Evolutionary conservation across 2,329 filamentous ascomycete genomes (phyloP).

Genomic region (Monilinia aucupariae): DNA sequence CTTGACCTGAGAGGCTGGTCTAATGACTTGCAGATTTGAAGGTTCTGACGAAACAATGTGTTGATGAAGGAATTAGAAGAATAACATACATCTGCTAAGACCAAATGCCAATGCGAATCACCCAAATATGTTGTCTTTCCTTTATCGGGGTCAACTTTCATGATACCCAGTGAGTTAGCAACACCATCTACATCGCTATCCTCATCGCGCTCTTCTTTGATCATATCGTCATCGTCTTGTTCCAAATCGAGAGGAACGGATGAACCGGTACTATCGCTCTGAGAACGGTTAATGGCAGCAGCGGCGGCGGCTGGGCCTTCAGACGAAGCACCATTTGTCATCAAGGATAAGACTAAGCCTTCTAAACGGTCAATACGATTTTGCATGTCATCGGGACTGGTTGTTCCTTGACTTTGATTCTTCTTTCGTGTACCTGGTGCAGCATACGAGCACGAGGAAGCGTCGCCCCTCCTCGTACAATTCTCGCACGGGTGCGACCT

Average conservation of each 20-base stretch:
- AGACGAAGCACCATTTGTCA: slow-evolving; percentile 77
- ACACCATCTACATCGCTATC: slow-evolving; percentile 59
- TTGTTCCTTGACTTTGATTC: slow-evolving; percentile 56
- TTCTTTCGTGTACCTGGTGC: slow-evolving; percentile 66
- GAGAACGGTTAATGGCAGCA: slow-evolving; percentile 40
- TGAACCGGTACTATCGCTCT: slow-evolving; percentile 33
- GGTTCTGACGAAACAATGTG: background rate
- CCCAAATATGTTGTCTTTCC: slow-evolving; percentile 74
- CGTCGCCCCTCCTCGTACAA: slow-evolving; percentile 81
- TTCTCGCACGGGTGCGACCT: slow-evolving; percentile 88
- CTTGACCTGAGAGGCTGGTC: background rate
- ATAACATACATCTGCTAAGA: slow-evolving; percentile 59
- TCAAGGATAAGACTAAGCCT: slow-evolving; percentile 83
- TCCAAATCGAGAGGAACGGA: slow-evolving; percentile 42
- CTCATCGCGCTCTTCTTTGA: slow-evolving; percentile 52
- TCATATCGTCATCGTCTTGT: slow-evolving; percentile 52
- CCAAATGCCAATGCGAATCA: slow-evolving; percentile 76
- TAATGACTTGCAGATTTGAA: slow-evolving; percentile 2
- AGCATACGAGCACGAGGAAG: slow-evolving; percentile 79
- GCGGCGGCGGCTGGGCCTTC: slow-evolving; percentile 54
- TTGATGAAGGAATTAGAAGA: background rate
- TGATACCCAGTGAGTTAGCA: slow-evolving; percentile 69
- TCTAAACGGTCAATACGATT: slow-evolving; percentile 94
- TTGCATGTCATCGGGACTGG: slow-evolving; percentile 90
- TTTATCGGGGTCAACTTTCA: slow-evolving; percentile 74